Conservation (phyloP, 2,329 filamentous ascomycete genomes). For the Fusarium staphyleae region DNA sequence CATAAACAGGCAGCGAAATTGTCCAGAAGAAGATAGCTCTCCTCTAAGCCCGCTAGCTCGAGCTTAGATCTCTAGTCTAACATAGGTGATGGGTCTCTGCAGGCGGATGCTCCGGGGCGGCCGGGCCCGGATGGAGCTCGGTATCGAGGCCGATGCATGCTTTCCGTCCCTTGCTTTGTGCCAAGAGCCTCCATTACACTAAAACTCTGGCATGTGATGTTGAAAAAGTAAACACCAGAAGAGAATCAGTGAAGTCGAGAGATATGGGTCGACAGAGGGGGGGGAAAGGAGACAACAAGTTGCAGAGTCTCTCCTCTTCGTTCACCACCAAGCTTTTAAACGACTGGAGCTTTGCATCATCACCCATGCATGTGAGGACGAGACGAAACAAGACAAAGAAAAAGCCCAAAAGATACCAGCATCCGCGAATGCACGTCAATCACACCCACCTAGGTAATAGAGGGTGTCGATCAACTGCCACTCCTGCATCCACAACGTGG, state of each 20-base stretch:
- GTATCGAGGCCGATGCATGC: background rate
- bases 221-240: constrained; percentile 9
- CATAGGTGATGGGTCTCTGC: constrained; percentile 18
- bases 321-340: constrained; percentile 1
- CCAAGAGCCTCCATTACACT: constrained; percentile 18
- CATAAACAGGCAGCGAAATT: background rate
- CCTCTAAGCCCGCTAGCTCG: constrained; percentile 5
- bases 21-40: constrained; percentile 22
- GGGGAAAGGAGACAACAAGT: background rate
- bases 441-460: constrained; percentile 14
- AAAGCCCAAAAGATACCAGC: constrained; percentile 2
- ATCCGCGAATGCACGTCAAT: constrained; percentile 20
- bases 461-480: constrained; percentile 34
- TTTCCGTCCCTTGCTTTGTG: constrained; percentile 15
- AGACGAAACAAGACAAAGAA: background rate
- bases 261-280: constrained; percentile 1
- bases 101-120: constrained; percentile 23
- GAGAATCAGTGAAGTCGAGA: constrained; percentile 2
- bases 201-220: constrained; percentile 29
- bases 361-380: too few relatives aligned
- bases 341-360: constrained; percentile 1
- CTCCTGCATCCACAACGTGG: constrained; percentile 19
- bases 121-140: constrained; percentile 25
- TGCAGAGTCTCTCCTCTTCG: background rate
- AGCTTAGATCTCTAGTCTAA: constrained; percentile 27